phyloP scores from a whole-genome alignment of 306 rosid genomes.

The Trifolium pratense region DNA sequence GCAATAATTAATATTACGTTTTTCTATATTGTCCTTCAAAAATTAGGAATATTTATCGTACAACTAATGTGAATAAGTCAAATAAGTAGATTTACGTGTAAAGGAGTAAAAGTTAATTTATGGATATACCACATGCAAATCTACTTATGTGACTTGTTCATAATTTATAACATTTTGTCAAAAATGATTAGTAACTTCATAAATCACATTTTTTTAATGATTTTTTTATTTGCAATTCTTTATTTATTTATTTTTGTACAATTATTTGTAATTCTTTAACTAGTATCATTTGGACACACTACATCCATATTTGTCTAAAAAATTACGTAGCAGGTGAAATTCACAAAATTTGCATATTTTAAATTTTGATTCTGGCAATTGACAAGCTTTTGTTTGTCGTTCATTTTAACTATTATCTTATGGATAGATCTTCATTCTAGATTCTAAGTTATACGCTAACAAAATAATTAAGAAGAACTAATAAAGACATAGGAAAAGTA shows the following conservation, averaged over 20 bases:
- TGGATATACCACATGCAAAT: no score
- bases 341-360: not conserved
- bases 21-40: no score
- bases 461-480: slow-evolving; percentile 20
- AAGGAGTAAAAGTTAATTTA: no score
- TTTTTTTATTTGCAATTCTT: no score
- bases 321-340: slow-evolving; percentile 27
- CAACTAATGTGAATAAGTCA: no score
- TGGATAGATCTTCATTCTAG: slow-evolving; percentile 19
- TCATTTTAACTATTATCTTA: not conserved
- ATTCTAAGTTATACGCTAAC: not conserved
- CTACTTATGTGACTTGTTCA: no score
- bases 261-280: no score
- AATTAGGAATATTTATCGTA: no score
- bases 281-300: not conserved
- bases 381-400: slow-evolving; percentile 30
- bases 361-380: slow-evolving; percentile 20
- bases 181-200: not conserved
- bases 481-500: not conserved
- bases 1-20: no score
- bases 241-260: not conserved
- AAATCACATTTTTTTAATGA: not conserved
- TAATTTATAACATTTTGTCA: no score
- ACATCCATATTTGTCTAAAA: not conserved
- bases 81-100: no score